Evolutionary conservation across 2,329 filamentous ascomycete species (phyloP), one percentile per base, ranked within the genome.

Genomic region (Beauveria sp.): DNA sequence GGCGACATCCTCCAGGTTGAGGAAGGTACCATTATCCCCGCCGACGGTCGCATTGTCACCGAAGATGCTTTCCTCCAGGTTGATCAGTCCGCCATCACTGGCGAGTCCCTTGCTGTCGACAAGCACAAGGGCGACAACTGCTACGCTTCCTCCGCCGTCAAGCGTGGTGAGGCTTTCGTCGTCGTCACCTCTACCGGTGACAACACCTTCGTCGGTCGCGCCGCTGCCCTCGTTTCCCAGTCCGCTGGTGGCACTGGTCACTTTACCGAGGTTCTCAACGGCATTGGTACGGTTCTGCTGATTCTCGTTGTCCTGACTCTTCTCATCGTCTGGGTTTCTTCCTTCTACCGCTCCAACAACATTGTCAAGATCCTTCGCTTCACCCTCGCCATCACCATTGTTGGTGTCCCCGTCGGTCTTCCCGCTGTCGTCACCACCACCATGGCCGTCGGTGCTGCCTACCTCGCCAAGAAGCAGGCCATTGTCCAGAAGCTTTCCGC

Each of bases 401-500:
- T 96, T 65, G 91, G 91, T 83, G 91, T 96, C 28, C 91, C 91
- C 60, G 91, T 96, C 77, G 91, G 91, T 87, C 90, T 96, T 67
- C 91, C 91, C 64, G 91, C 90, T 69, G 91, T 96, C 79, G 91
- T 96, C 64, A 96, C 92, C 70, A 96, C 91, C 69, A 96, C 91
- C 73, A 95, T 96, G 91, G 91, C 91, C 74, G 91, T 96, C 74
- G 91, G 91, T 79, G 91, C 91, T 67, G 89, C 91, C 66, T 95
- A 95, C 76, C 85, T 96, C 63, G 91, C 91, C 71, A 93, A 92
- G 83, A 93, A 93, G 83, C 87, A 93, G 80, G 92, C 91, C 60
- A 96, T 96, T 67, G 91, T 96, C 67, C 91, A 96, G 80, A 96
- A 93, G 81, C 86, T 96, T 59, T 91, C 88, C 40, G 91, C 91